phyloP scores from a whole-genome alignment of 2,329 filamentous ascomycete genomes.

The Aspergillus vadensis region DNA sequence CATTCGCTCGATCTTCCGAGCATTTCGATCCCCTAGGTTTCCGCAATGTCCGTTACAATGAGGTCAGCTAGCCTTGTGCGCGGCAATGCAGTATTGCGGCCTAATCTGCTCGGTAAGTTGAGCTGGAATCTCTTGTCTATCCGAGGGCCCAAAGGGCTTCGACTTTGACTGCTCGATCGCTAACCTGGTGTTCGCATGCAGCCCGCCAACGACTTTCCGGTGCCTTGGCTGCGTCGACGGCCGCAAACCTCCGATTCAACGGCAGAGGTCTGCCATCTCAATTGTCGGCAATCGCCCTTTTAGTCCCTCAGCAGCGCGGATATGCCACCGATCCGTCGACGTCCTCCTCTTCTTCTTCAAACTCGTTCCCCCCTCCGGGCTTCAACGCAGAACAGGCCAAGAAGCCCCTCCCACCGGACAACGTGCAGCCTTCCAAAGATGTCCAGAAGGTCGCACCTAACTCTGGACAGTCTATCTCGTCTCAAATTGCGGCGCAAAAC shows the following conservation, averaged over 20 bases:
- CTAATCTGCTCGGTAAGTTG: constrained; percentile 33
- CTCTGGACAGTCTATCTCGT: constrained; percentile 43
- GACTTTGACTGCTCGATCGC: background rate
- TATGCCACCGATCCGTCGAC: constrained; percentile 62
- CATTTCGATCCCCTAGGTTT: constrained; percentile 29
- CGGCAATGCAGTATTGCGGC: constrained; percentile 35
- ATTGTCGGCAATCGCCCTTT: constrained; percentile 59
- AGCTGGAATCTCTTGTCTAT: background rate
- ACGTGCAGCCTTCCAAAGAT: constrained; percentile 38
- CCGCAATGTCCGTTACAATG: constrained; percentile 43
- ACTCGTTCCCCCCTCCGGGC: constrained; percentile 75
- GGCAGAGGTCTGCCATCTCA: constrained; percentile 50
- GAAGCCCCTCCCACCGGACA: constrained; percentile 71
- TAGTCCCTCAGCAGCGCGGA: constrained; percentile 53
- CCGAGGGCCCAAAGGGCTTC: too few relatives aligned
- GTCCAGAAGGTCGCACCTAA: constrained; percentile 41
- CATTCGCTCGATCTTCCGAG: constrained; percentile 27
- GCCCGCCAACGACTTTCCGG: constrained; percentile 36
- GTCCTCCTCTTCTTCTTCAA: constrained; percentile 44
- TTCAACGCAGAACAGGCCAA: constrained; percentile 90
- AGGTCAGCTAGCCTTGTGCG: constrained; percentile 43
- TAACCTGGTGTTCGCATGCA: constrained; percentile 19
- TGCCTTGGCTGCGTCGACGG: constrained; percentile 34
- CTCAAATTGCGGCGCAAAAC: constrained; percentile 50
- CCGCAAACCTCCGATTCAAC: constrained; percentile 37